Evolutionary conservation across 1,284 basidiomycete genomes (phyloP).

Genomic region (Rhodotorula sp.): DNA sequence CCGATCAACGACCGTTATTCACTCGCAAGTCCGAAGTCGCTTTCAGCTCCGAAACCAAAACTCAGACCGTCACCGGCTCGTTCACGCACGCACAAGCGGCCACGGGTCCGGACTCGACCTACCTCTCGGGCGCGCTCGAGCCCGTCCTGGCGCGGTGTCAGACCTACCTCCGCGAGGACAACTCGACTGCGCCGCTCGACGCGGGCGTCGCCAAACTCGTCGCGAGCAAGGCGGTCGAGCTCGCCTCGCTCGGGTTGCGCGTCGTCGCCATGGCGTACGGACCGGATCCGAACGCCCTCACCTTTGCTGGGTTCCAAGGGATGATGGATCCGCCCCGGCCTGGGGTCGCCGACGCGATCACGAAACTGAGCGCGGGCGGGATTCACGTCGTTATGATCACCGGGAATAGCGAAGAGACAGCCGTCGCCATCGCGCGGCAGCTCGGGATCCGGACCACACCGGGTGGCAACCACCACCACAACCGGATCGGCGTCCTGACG

Average conservation of each 20-base stretch:
- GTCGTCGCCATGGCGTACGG: conserved; percentile 90
- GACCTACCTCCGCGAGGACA: conserved; percentile 81
- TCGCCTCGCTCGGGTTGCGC: conserved; percentile 73
- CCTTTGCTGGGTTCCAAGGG: conserved; percentile 89
- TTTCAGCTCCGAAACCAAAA: conserved; percentile 90
- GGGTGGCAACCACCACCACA: background rate
- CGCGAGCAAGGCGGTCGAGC: conserved; percentile 64
- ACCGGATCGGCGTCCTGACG: conserved; percentile 60
- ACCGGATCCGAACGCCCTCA: conserved; percentile 58
- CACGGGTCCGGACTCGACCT: conserved; percentile 71
- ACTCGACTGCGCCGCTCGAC: conserved; percentile 74
- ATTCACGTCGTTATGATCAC: conserved; percentile 98
- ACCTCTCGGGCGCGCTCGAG: conserved; percentile 91
- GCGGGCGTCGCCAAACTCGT: conserved; percentile 65
- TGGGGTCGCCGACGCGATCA: conserved; percentile 86
- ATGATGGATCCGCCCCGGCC: conserved; percentile 94
- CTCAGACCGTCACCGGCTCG: conserved; percentile 81
- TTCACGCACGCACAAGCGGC: conserved; percentile 45
- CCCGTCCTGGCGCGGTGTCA: conserved; percentile 78
- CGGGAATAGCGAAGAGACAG: conserved; percentile 89
- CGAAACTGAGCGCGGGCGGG: conserved; percentile 73
- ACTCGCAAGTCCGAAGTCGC: conserved; percentile 73
- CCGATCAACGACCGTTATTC: conserved; percentile 70
- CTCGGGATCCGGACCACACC: conserved; percentile 65
- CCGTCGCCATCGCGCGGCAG: conserved; percentile 79